A percentile compares a stretch with the other conserved stretches of the same genome.
phyloP scores from a whole-genome alignment of 768 basidiomycete species.

The Tulasnella calospora region DNA sequence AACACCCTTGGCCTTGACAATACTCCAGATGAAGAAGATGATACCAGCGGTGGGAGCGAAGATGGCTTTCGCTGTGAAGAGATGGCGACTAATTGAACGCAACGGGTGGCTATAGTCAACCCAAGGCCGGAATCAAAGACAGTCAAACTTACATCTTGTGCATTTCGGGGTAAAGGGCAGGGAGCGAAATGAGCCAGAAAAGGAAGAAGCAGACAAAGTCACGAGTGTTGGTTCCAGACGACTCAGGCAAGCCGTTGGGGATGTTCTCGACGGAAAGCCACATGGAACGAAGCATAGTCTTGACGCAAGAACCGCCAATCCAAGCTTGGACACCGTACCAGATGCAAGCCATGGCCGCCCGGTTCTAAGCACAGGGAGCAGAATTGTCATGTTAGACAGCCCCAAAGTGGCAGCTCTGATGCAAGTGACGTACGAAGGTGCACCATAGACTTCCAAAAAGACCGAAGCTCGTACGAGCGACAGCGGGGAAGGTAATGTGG shows the following conservation, averaged over 20 bases:
- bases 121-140: slow-evolving; percentile 10
- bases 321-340: slow-evolving; percentile 79
- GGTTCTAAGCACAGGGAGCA: slow-evolving; percentile 39
- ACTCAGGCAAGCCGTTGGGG: slow-evolving; percentile 60
- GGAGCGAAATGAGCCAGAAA: slow-evolving; percentile 77
- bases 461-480: slow-evolving; percentile 60
- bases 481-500: slow-evolving; percentile 66
- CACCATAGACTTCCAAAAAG: slow-evolving; percentile 75
- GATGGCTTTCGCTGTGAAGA: slow-evolving; percentile 75
- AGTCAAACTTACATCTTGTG: slow-evolving; percentile 59
- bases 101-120: background rate
- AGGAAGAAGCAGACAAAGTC: slow-evolving; percentile 80
- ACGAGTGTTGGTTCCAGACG: slow-evolving; percentile 67
- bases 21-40: slow-evolving; percentile 71
- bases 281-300: slow-evolving; percentile 68
- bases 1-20: slow-evolving; percentile 69
- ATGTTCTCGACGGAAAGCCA: slow-evolving; percentile 68
- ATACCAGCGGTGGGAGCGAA: slow-evolving; percentile 66
- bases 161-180: slow-evolving; percentile 76
- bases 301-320: slow-evolving; percentile 75
- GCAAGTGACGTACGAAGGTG: slow-evolving; percentile 45
- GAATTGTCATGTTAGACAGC: background rate
- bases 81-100: slow-evolving; percentile 47
- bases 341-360: slow-evolving; percentile 66
- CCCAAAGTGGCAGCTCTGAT: background rate